Percentiles rank a stretch among this genome's conserved stretches.
These are phyloP conservation scores for Xylariales sp. DNA, from an alignment of 2,329 filamentous ascomycete species.

Conservation along the genomic window DNA sequence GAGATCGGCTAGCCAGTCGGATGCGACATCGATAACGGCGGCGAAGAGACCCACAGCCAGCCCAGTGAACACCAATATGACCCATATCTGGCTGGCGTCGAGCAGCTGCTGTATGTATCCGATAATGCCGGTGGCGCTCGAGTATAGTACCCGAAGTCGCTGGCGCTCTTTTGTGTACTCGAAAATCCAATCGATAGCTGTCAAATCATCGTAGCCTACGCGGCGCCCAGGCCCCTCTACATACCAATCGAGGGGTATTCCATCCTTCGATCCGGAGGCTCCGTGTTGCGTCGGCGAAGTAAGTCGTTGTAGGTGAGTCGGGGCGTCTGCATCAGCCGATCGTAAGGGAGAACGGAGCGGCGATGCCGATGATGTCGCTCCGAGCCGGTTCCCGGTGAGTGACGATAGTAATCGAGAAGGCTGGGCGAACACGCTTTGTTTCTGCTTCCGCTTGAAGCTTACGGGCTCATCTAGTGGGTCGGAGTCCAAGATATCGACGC, in stretches of 20 bases:
- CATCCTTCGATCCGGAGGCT: slow-evolving; percentile 36
- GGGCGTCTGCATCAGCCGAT: slow-evolving; percentile 18
- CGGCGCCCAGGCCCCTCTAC: slow-evolving; percentile 82
- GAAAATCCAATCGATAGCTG: slow-evolving; percentile 99
- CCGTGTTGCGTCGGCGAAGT: slow-evolving; percentile 9
- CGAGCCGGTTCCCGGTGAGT: slow-evolving; percentile 33
- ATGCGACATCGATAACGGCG: slow-evolving; percentile 83
- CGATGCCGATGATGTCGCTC: slow-evolving; percentile 12
- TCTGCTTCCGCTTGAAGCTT: slow-evolving; percentile 70
- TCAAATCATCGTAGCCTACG: slow-evolving; percentile 93
- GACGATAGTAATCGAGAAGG: slow-evolving; percentile 45
- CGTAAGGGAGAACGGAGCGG: slow-evolving; percentile 14
- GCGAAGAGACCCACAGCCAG: slow-evolving; percentile 80
- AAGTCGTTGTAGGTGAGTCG: slow-evolving; percentile 17
- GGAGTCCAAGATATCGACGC: slow-evolving; percentile 40
- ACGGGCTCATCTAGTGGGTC: slow-evolving; percentile 54
- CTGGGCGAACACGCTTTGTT: slow-evolving; percentile 39
- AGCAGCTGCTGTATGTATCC: slow-evolving; percentile 69
- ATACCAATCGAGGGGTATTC: slow-evolving; percentile 70
- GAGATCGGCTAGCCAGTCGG: slow-evolving; percentile 89
- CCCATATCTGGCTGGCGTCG: slow-evolving; percentile 88
- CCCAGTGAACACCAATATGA: slow-evolving; percentile 81
- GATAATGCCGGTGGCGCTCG: slow-evolving; percentile 64
- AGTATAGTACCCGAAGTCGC: slow-evolving; percentile 71
- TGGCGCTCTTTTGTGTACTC: slow-evolving; percentile 96